phyloP scores from a whole-genome alignment of 805 yeast species.

The Barnettozyma pratensis region DNA sequence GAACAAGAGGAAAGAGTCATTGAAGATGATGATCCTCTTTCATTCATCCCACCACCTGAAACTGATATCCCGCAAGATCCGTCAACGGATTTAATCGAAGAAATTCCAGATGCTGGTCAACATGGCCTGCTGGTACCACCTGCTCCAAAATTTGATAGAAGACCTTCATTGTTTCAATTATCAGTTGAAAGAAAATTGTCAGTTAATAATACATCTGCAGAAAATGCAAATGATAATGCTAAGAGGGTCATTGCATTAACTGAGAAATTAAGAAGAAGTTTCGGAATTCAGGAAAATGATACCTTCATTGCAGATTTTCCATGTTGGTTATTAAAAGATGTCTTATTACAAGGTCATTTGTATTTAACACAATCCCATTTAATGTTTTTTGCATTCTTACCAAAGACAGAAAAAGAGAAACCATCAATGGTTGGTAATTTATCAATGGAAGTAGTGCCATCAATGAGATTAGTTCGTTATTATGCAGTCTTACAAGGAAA shows the following conservation, averaged over 20 bases:
- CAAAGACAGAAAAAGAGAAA: constrained; percentile 41
- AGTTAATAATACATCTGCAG: not conserved
- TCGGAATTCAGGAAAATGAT: constrained; percentile 50
- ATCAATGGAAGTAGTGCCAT: constrained; percentile 31
- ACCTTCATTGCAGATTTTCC: constrained; percentile 55
- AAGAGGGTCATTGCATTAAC: constrained; percentile 33
- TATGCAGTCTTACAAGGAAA: constrained; percentile 79
- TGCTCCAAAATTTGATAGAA: not conserved
- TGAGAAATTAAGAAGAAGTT: constrained; percentile 31
- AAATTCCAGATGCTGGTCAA: not conserved
- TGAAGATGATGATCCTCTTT: not conserved
- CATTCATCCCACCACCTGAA: not conserved
- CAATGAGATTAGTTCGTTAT: constrained; percentile 39
- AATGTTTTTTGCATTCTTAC: constrained; percentile 75
- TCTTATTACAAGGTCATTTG: constrained; percentile 79
- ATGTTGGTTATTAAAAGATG: constrained; percentile 80
- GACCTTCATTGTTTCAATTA: constrained; percentile 27
- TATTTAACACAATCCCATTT: constrained; percentile 62
- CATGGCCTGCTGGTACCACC: constrained; percentile 1
- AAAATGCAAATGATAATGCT: constrained; percentile 12
- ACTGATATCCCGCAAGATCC: not conserved
- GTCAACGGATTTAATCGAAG: not conserved
- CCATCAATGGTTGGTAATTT: constrained; percentile 47
- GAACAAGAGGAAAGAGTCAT: not conserved
- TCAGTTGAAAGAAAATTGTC: constrained; percentile 17